phyloP scores from a whole-genome alignment of 1,284 basidiomycete species.

The Vanrija humicola region DNA sequence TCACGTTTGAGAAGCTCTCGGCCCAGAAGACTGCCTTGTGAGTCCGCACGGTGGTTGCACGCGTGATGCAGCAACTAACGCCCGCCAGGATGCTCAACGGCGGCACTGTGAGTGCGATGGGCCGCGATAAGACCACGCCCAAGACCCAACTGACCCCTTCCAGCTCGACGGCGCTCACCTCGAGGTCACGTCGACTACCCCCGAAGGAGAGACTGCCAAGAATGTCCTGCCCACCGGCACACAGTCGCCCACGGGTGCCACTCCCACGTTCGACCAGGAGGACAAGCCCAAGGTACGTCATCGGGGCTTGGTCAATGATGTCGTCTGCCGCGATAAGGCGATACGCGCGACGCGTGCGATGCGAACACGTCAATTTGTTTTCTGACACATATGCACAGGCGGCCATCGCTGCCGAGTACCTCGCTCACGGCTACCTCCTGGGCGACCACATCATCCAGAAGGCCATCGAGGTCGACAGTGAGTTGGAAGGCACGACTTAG shows the following conservation, averaged over 20 bases:
- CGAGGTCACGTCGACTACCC: slow-evolving; percentile 46
- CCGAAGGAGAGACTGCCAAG: slow-evolving; percentile 32
- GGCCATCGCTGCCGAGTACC: slow-evolving; percentile 79
- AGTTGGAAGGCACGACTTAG: slow-evolving; percentile 24
- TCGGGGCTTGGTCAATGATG: too few relatives aligned
- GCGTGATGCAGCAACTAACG: neutral
- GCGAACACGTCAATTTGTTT: neutral
- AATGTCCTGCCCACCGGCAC: slow-evolving; percentile 35
- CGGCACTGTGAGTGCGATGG: slow-evolving; percentile 41
- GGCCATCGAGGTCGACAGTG: slow-evolving; percentile 83
- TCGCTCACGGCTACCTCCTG: slow-evolving; percentile 72
- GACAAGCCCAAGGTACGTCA: slow-evolving; percentile 50
- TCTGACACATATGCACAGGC: slow-evolving; percentile 22
- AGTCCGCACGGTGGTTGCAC: slow-evolving; percentile 5
- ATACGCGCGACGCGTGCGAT: neutral
- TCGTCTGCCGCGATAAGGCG: neutral
- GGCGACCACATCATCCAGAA: slow-evolving; percentile 73
- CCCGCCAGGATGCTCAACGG: slow-evolving; percentile 44
- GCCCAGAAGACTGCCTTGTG: slow-evolving; percentile 49
- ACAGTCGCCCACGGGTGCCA: slow-evolving; percentile 28
- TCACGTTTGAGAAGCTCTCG: slow-evolving; percentile 50
- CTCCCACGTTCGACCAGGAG: slow-evolving; percentile 45
- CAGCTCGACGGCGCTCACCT: slow-evolving; percentile 50
- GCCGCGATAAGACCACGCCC: neutral
- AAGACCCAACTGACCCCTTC: neutral